Base-by-base conservation (phyloP, 805 yeast species). In the Metschnikowia lunata region DNA sequence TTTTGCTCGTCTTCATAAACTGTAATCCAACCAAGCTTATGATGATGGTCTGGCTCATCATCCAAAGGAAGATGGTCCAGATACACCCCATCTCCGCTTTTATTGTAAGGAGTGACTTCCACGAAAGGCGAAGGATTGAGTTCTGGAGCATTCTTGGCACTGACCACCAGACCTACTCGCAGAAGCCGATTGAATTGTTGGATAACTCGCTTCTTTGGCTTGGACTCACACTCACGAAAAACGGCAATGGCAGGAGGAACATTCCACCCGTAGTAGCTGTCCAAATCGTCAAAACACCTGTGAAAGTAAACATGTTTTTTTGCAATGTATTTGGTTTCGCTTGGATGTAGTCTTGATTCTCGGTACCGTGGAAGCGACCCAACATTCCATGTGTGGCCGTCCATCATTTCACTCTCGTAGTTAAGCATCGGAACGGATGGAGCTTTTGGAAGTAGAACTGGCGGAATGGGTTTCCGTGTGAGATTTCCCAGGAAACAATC, bases 11-110 rank as follows among this genome's bases (percentile, higher is more conserved):
- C 76, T 23, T 81, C 83, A 51, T 74, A 80, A 1, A 82, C 63
- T 0, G 86, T 80, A 2, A 82, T 59, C 87, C 87, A 82, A 0
- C 87, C 87, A 30, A 80, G 50, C 53, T 80, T 82, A 43, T 66
- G 71, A 10, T 34, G 45, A 38, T 76, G 79, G 56, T 76, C 78
- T 0, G 86, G 85, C 4, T 75, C 66, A 58, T 82, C 87, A 58
- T 82, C 87, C 11, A 65, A 65, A 0, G 85, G 81, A 42, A 69
- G 68, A 8, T 39, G 47, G 13, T 44, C 46, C 39, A 62, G 66
- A 30, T 66, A 61, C 6, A 80, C 62, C 2, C 86, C 86, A 60
- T 81, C 86, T n/a, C 79, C 78, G 0, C 80, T 71, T 12, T 57
- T 58, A 45, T 61, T 72, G 53, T 66, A 75, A 23, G 59, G 58